Conservation (phyloP, 1,284 basidiomycete genomes). For the Trametes sp. region DNA sequence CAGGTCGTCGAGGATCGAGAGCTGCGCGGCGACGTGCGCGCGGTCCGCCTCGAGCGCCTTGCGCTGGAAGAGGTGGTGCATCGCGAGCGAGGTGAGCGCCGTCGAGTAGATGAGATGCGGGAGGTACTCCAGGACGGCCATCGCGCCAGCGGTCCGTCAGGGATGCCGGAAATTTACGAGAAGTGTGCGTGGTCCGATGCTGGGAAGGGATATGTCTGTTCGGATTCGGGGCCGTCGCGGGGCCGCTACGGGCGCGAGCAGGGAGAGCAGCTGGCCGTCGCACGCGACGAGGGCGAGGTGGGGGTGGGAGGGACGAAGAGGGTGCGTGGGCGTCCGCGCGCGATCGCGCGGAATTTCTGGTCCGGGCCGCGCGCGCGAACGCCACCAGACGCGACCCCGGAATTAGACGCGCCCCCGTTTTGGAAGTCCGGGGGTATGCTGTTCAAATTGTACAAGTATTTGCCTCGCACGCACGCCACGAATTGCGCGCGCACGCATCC, state of each 20-base stretch:
- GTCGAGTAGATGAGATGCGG: constrained; percentile 64
- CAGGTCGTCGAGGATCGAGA: constrained; percentile 67
- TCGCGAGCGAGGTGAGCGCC: constrained; percentile 66
- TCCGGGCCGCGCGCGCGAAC: constrained; percentile 1
- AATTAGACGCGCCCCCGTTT: not conserved
- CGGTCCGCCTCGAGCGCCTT: constrained; percentile 56
- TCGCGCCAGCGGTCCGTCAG: not conserved
- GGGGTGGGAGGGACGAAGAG: not conserved
- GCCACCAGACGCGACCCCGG: not conserved
- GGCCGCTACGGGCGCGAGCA: constrained; percentile 7
- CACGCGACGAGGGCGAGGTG: constrained; percentile 7
- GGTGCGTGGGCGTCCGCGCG: not conserved
- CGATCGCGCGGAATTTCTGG: constrained; percentile 9
- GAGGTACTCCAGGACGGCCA: constrained; percentile 41
- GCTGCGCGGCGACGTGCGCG: constrained; percentile 56
- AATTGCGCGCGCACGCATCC: too few species aligned
- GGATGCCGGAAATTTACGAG: too few species aligned
- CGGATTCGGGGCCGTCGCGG: not conserved
- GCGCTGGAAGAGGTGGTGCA: constrained; percentile 64
- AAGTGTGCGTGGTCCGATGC: too few species aligned
- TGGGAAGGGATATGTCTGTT: not conserved
- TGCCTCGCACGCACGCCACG: too few species aligned
- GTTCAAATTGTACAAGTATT: too few species aligned
- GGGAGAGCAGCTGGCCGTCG: not conserved
- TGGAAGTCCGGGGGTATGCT: not conserved